phyloP scores from a whole-genome alignment of 805 yeast genomes.

The Suhomyces faveliae region DNA sequence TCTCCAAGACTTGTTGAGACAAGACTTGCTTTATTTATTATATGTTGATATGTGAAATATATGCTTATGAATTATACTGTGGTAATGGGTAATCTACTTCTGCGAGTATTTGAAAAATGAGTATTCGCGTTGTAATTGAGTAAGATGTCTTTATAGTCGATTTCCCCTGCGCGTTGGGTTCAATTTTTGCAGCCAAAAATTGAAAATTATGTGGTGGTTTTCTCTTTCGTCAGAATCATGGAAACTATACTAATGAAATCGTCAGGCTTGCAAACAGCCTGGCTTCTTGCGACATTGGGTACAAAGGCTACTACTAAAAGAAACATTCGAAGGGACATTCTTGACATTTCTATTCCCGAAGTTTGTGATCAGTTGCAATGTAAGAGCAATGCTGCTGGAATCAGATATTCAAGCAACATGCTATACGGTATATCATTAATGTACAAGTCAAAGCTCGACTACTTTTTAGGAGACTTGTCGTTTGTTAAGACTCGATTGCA shows the following conservation, averaged over 20 bases:
- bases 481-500: constrained; percentile 6
- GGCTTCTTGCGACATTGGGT: constrained; percentile 45
- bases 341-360: constrained; percentile 39
- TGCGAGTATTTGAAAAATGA: no score
- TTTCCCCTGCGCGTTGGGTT: neutral
- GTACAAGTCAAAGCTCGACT: constrained; percentile 49
- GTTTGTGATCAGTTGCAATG: constrained; percentile 32
- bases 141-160: no score
- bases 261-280: constrained; percentile 20
- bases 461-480: constrained; percentile 36
- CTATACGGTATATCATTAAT: constrained; percentile 49
- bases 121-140: no score
- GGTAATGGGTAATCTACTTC: no score
- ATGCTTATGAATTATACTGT: neutral
- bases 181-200: neutral
- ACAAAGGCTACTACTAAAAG: constrained; percentile 24
- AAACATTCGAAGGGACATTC: constrained; percentile 30
- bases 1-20: neutral
- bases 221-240: neutral
- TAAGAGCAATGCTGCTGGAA: constrained; percentile 7
- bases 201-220: neutral
- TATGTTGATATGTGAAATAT: neutral
- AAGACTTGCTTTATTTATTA: neutral
- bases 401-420: constrained; percentile 42
- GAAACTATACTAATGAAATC: neutral